These are phyloP conservation scores for Insectozyma bohioensis DNA, from an alignment of 1,139 yeast genomes.

Conservation along the genomic window DNA sequence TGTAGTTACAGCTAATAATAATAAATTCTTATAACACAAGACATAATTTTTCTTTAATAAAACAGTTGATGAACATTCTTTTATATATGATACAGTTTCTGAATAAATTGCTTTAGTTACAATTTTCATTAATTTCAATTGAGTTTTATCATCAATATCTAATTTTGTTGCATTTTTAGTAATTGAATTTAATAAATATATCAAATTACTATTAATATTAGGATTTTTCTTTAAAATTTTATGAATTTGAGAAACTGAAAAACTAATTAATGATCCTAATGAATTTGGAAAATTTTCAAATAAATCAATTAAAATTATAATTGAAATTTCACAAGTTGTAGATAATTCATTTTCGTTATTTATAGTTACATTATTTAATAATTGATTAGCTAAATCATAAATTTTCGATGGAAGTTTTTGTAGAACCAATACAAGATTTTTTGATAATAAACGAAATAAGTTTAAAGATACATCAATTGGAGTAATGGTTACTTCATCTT, in stretches of 20 bases:
- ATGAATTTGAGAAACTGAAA: conserved; percentile 36
- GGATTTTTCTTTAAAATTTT: conserved; percentile 41
- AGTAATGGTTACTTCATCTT: conserved; percentile 9
- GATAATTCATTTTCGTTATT: conserved; percentile 22
- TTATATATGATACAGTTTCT: conserved; percentile 19
- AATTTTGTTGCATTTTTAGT: conserved; percentile 38
- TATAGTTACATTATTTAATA: conserved; percentile 28
- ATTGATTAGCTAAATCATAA: conserved; percentile 39
- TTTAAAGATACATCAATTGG: conserved; percentile 19
- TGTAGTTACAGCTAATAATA: conserved; percentile 33
- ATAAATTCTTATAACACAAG: conserved; percentile 31
- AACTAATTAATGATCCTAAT: conserved; percentile 37
- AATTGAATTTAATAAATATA: conserved; percentile 34
- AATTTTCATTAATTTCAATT: conserved; percentile 36
- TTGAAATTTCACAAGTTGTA: conserved; percentile 25
- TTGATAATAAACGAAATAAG: conserved; percentile 31
- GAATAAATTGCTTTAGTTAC: conserved; percentile 27
- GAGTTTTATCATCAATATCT: conserved; percentile 44
- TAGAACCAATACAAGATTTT: conserved; percentile 29
- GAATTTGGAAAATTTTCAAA: conserved; percentile 40
- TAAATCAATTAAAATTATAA: conserved; percentile 37
- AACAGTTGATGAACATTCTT: conserved; percentile 21
- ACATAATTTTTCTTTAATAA: conserved; percentile 35
- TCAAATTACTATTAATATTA: conserved; percentile 25
- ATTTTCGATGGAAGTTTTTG: conserved; percentile 35